A percentile compares a stretch with the other conserved stretches of the same genome.
Conservation (phyloP, 306 rosid species). For the Prunus padus region DNA sequence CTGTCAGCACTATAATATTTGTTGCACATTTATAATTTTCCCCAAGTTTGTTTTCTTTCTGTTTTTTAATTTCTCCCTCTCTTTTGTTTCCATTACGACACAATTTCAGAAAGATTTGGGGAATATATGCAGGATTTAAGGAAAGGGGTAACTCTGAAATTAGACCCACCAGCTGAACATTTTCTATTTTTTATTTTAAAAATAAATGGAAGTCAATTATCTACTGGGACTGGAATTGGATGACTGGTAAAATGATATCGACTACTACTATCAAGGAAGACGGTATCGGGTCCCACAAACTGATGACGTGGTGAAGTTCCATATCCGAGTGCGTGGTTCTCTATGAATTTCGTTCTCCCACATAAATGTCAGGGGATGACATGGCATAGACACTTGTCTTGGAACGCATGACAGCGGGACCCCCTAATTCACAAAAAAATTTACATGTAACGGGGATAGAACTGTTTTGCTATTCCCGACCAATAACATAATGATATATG, state of each 20-base stretch:
- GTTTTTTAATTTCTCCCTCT: constrained; percentile 6
- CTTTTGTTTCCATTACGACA: constrained; percentile 36
- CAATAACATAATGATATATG: too few relatives aligned
- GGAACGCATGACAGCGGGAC: not conserved
- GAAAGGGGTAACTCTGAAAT: constrained; percentile 8
- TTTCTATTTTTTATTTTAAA: not conserved
- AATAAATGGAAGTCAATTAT: not conserved
- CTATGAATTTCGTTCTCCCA: constrained; percentile 13
- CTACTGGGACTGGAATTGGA: not conserved
- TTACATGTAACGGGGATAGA: too few relatives aligned
- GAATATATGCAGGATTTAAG: constrained; percentile 50
- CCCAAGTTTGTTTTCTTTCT: constrained; percentile 27
- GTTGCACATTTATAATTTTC: constrained; percentile 7
- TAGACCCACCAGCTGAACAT: not conserved
- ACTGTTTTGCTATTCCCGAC: too few relatives aligned
- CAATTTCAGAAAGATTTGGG: constrained; percentile 31
- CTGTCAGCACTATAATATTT: not conserved
- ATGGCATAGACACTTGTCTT: constrained; percentile 12
- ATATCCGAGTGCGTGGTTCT: not conserved
- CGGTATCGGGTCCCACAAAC: not conserved
- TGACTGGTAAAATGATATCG: not conserved
- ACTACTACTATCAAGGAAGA: not conserved
- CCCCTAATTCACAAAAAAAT: not conserved
- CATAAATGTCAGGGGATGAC: constrained; percentile 21
- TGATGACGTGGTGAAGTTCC: constrained; percentile 16